Evolutionary conservation across 1,284 basidiomycete species (phyloP), one percentile per base, ranked within the genome.

Genomic region (Prillingera fragicola): DNA sequence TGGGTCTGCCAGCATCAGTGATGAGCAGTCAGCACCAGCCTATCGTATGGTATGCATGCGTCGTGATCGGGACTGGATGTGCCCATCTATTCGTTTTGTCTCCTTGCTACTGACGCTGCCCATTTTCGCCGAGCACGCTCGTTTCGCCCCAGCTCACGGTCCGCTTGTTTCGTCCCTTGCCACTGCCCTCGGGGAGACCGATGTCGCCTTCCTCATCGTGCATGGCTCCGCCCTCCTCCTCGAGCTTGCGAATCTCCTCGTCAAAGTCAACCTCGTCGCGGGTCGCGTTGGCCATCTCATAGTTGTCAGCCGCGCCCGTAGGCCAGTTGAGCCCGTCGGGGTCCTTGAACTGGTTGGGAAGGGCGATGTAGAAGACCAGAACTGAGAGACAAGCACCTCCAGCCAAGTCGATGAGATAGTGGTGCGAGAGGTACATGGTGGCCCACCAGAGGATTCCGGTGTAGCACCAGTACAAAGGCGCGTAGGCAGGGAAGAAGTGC

Each of bases 391-490:
- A 95, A 0, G 87, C 88, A 7, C 94, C 94, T 3, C 84, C 87
- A 27, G 92, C 87, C 57, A 97, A 84, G 64, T 98, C 95, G 71
- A 98, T 89, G 57, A 97, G 82, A 76, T 97, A 98, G 74, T 97
- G 90, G 68, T 95, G 91, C 5, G 87, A 89, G 57, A 94, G 82
- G 75, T 95, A 95, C 94, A 98, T 98, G 25, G 94, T 98, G 19
- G 87, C 84, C 94, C 92, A 97, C 71, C 95, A 98, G 2, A 98
- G 78, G 25, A 89, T 74, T n/a, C 80, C 82, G 2, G 82, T 82
- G 70, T 98, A 97, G 0, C 72, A 74, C 89, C 90, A 97, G 48
- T 84, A 83, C 53, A 79, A 80, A 2, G 72, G 59, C 46, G 66
- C 67, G 58, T 77, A 77, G 54, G 77, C 74, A 0, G 89, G 88